A percentile compares a stretch with the other conserved stretches of the same genome.
These are phyloP conservation scores for Tremellales sp. DNA, from an alignment of 1,284 basidiomycete species.

Conservation along the genomic window DNA sequence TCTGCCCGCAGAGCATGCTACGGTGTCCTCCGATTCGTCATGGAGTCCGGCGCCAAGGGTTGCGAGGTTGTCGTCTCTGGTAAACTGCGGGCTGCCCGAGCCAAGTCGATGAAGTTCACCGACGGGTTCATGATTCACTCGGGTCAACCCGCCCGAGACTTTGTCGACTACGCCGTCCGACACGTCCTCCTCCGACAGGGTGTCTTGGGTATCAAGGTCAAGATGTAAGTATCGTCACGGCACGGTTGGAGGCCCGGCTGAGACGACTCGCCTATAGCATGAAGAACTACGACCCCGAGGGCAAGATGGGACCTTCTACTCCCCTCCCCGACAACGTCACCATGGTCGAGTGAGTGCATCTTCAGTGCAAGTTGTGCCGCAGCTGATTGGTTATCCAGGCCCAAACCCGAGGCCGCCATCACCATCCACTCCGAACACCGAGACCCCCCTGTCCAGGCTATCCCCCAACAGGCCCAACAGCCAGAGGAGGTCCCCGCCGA, in stretches of 20 bases:
- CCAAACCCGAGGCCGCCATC: slow-evolving; percentile 57
- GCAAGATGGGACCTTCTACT: slow-evolving; percentile 80
- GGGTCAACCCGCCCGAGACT: slow-evolving; percentile 95
- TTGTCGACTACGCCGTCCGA: slow-evolving; percentile 95
- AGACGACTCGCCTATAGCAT: slow-evolving; percentile 62
- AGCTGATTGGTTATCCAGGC: slow-evolving; percentile 25
- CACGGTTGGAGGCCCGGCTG: background rate
- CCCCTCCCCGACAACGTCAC: slow-evolving; percentile 94
- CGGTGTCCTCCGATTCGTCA: slow-evolving; percentile 99
- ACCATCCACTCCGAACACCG: slow-evolving; percentile 49
- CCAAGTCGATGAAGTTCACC: slow-evolving; percentile 99
- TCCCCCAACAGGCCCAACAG: slow-evolving; percentile 22
- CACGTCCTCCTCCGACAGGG: slow-evolving; percentile 99
- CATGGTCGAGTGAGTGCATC: slow-evolving; percentile 61
- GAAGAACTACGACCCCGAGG: slow-evolving; percentile 93
- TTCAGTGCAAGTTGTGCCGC: slow-evolving; percentile 54
- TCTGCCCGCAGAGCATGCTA: slow-evolving; percentile 79
- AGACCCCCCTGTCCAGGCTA: slow-evolving; percentile 37
- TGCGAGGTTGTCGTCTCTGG: slow-evolving; percentile 99
- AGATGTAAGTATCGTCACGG: slow-evolving; percentile 67
- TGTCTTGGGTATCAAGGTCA: slow-evolving; percentile 99
- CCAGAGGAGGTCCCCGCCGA: slow-evolving; percentile 12
- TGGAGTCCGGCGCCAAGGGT: slow-evolving; percentile 99
- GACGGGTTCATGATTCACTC: slow-evolving; percentile 99
- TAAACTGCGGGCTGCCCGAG: slow-evolving; percentile 98